phyloP scores from a whole-genome alignment of 2,329 filamentous ascomycete genomes.

The Teratosphaeria nubilosa region DNA sequence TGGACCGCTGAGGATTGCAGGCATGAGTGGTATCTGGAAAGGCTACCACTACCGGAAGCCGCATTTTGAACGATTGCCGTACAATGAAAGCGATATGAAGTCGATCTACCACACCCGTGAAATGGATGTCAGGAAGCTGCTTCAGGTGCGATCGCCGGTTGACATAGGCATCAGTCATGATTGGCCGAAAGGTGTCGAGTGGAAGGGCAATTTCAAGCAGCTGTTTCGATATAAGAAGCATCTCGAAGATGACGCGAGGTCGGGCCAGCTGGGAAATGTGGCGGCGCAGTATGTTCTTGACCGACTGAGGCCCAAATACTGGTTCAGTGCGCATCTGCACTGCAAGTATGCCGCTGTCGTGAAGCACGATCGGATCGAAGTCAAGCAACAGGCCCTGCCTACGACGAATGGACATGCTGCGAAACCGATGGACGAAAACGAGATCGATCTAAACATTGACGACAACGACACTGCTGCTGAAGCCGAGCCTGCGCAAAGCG shows the following conservation, averaged over 20 bases:
- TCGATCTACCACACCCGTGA: slow-evolving; percentile 86
- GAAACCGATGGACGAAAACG: slow-evolving; percentile 48
- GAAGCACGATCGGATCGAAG: slow-evolving; percentile 28
- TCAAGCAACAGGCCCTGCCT: background rate
- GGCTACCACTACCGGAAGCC: slow-evolving; percentile 74
- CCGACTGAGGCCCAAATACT: slow-evolving; percentile 68
- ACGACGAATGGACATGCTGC: background rate
- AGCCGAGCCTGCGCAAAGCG: background rate
- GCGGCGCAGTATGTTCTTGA: slow-evolving; percentile 76
- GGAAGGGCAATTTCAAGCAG: slow-evolving; percentile 56
- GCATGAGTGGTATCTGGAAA: slow-evolving; percentile 92
- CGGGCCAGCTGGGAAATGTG: slow-evolving; percentile 65
- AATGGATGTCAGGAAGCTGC: slow-evolving; percentile 78
- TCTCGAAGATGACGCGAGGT: slow-evolving; percentile 65
- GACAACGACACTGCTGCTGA: slow-evolving; percentile 14
- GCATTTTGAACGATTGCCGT: slow-evolving; percentile 79
- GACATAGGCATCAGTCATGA: slow-evolving; percentile 91
- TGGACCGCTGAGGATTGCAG: slow-evolving; percentile 78
- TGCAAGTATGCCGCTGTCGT: slow-evolving; percentile 67
- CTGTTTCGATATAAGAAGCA: slow-evolving; percentile 65
- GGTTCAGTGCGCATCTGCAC: slow-evolving; percentile 88
- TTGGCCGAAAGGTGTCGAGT: slow-evolving; percentile 81
- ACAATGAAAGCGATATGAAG: slow-evolving; percentile 63
- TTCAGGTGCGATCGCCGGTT: slow-evolving; percentile 75
- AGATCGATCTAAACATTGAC: slow-evolving; percentile 49